Conservation (phyloP, 495 filamentous ascomycete species). For the Corynascus novoguineensis region DNA sequence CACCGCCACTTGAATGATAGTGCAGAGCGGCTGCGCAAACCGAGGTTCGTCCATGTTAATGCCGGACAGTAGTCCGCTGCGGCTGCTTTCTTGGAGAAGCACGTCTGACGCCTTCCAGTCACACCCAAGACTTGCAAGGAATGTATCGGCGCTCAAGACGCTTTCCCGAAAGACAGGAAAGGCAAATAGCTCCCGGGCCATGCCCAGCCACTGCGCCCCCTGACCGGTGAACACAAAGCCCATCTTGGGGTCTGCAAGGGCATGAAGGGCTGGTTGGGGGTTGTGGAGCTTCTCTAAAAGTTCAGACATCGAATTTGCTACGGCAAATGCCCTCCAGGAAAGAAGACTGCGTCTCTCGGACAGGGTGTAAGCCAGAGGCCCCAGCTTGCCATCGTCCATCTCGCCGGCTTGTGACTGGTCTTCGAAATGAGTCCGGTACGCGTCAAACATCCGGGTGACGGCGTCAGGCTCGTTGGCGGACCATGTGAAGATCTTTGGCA, state of each 20-base stretch:
- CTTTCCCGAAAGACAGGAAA: constrained; percentile 29
- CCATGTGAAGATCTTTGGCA: too few species aligned
- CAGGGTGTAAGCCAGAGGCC: too few species aligned
- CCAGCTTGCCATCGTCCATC: too few species aligned
- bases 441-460: too few species aligned
- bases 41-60: neutral
- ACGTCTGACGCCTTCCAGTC: neutral
- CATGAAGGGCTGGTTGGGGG: neutral
- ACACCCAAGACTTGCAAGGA: neutral
- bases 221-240: constrained; percentile 40
- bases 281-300: neutral
- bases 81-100: neutral
- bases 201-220: constrained; percentile 44
- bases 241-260: constrained; percentile 19
- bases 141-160: constrained; percentile 33
- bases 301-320: neutral
- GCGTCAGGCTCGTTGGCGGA: too few species aligned
- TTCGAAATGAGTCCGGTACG: too few species aligned
- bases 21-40: constrained; percentile 39
- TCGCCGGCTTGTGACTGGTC: too few species aligned
- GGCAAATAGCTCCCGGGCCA: constrained; percentile 42
- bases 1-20: constrained; percentile 46
- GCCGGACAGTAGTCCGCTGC: too few species aligned
- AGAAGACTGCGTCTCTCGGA: too few species aligned
- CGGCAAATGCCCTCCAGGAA: neutral